Evolutionary conservation across 2,329 filamentous ascomycete genomes (phyloP).

Genomic region (Helotiales sp.): DNA sequence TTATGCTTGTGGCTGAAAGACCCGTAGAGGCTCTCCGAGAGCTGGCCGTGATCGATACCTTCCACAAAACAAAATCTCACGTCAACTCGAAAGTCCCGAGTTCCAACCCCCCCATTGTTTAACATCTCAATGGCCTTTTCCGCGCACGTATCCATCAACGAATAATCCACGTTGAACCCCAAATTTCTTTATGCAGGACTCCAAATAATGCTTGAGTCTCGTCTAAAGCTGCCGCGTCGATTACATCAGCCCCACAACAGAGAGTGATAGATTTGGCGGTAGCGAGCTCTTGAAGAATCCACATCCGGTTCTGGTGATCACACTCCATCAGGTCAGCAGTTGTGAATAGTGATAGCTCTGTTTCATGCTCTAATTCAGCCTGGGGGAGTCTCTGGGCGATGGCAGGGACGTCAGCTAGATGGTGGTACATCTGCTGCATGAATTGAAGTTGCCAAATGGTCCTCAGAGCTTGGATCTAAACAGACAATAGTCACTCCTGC

Average conservation of each 20-base stretch:
- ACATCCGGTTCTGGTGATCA: constrained; percentile 6
- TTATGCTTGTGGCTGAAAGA: no score
- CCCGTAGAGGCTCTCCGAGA: no score
- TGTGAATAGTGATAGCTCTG: background rate
- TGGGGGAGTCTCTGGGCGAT: background rate
- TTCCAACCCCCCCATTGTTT: background rate
- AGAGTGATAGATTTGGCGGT: background rate
- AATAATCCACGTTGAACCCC: background rate
- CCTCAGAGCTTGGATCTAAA: background rate
- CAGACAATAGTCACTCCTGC: background rate
- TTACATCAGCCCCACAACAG: background rate
- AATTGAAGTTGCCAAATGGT: constrained; percentile 3
- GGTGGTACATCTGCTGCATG: background rate
- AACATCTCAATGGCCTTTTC: background rate
- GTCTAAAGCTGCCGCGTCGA: background rate
- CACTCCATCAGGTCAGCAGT: background rate
- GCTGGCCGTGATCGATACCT: background rate
- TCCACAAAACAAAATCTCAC: background rate
- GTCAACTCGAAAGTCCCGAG: background rate
- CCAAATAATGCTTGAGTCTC: background rate
- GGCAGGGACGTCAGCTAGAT: background rate
- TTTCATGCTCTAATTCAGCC: background rate
- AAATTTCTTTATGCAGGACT: background rate
- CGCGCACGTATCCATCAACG: constrained; percentile 11
- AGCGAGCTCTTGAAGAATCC: constrained; percentile 15